Percentiles rank a stretch among this genome's conserved stretches.
Conservation (phyloP, 306 rosid genomes). For the Elaeagnus macrophylla region DNA sequence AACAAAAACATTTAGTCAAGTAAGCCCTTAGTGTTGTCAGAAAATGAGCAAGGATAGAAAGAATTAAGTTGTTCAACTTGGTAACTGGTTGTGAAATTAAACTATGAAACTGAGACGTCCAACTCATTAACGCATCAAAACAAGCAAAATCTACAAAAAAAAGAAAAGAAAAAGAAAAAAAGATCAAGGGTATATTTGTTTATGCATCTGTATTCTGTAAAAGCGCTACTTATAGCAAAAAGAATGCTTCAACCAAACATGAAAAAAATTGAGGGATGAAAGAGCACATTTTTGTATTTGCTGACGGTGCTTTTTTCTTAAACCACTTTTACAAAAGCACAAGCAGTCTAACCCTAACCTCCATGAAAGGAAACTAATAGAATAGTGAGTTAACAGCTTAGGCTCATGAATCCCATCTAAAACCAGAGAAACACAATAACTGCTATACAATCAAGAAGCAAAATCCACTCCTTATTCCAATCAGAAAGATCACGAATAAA, state of each 20-base stretch:
- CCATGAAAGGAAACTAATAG: too few species aligned
- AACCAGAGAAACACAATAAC: not conserved
- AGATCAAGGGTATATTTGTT: too few species aligned
- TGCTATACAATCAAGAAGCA: conserved; percentile 1
- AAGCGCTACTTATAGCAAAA: too few species aligned
- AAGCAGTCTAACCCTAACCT: too few species aligned
- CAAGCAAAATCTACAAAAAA: not conserved
- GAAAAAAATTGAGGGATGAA: too few species aligned
- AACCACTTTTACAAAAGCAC: too few species aligned
- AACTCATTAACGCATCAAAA: not conserved
- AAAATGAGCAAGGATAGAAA: conserved; percentile 17
- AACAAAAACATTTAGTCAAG: not conserved
- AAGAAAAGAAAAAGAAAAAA: not conserved
- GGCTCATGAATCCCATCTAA: not conserved
- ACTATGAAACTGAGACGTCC: not conserved
- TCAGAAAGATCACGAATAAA: not conserved
- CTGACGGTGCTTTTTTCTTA: too few species aligned
- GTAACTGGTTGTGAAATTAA: conserved; percentile 7
- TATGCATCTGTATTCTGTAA: too few species aligned
- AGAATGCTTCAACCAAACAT: too few species aligned
- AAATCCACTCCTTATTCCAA: not conserved
- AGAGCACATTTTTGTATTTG: too few species aligned
- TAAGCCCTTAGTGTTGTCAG: not conserved
- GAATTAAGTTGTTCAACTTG: not conserved
- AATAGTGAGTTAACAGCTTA: not conserved